Base-by-base conservation (phyloP, 148 eudicot species). In the Spergularia marina region DNA sequence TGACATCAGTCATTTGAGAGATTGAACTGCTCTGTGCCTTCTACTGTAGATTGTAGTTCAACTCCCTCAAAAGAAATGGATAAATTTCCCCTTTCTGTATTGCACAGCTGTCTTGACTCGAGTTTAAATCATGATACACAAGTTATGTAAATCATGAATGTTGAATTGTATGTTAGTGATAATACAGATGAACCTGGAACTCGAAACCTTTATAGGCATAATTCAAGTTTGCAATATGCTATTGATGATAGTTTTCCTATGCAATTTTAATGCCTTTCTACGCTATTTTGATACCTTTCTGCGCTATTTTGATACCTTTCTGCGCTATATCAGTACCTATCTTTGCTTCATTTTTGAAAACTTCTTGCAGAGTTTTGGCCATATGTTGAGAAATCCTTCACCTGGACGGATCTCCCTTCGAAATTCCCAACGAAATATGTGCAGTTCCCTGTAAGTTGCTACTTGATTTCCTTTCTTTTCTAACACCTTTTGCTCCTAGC, bases 351-450 rank as follows among this genome's bases (percentile, higher is more conserved):
- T 20, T 47, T 21, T 55, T 39, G 40, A 20, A 54, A 36, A 65
- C 68, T 67, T 83, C 20, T 71, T 87, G 85, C 86, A 94, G 99
- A 95, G 79, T 95, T 92, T 78, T 95, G 99, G 99, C 81, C 99
- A 36, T 89, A 90, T 69, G 99, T 95, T 25, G 99, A 95, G 78
- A 88, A 90, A 76, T 95, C 98, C 52, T 95, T 92, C 80, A 89
- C 94, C 53, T 95, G 99, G 99, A 91, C 93, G 8, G 99, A 91
- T 81, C 92, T 89, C 71, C 97, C 99, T 62, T 95, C 99, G 61
- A 92, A 92, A 74, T 95, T 95, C 74, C 99, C 99, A 30, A 95
- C 99, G 53, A 95, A 92, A 91, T 92, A 91, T 77, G 98, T 95
- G 67, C 99, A 95, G 76, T 95, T 95, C 81, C 98, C 99, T 10